Evolutionary conservation across 2,329 filamentous ascomycete genomes (phyloP), one percentile per base, ranked within the genome.

Genomic region (Paracoccidioides lutzii): DNA sequence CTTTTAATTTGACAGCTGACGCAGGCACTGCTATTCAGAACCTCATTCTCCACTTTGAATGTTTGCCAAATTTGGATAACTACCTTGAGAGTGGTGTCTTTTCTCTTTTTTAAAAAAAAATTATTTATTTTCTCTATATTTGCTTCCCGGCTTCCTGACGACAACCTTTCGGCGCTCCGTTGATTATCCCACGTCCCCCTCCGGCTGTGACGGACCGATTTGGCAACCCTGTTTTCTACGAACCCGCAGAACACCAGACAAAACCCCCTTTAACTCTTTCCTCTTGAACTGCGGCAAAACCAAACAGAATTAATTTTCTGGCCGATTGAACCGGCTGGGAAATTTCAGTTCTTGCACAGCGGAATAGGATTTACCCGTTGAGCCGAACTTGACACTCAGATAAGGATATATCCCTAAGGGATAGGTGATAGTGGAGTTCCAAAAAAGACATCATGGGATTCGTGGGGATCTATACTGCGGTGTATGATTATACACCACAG

Each of bases 401-500:
- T 14, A 52, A 10, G 37, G 49, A 22, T 10, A 38, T 15, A 33
- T 46, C 32, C 33, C 44, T 12, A 32, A 4, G 28, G 6, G 14
- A 15, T 41, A 41, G 22, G 42, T n/a, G 12, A 14, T n/a, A 54
- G 49, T 52, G 54, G 56, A 55, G 58, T 49, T 49, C 49, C 52
- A 32, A n/a, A 30, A 49, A 32, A 50, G 38, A 55, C 61, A 69
- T 58, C 55, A 96, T 96, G 90, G 89, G 87, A 62, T 97, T 97
- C 76, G 75, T 95, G 66, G 90, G 89, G 65, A 83, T 97, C 62
- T 95, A 88, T 76, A 87, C 83, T 69, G 91, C 90, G 66, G 68
- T 95, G 66, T 97, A 95, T 78, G 90, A 95, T 75, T 97, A 97
- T 76, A 78, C 80, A 68, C 89, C 91, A 60, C 89, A 94, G 71